Evolutionary conservation across 176 grass and related monocot genomes (phyloP), one percentile per base, ranked within the genome.

Genomic region (Avena insularis): DNA sequence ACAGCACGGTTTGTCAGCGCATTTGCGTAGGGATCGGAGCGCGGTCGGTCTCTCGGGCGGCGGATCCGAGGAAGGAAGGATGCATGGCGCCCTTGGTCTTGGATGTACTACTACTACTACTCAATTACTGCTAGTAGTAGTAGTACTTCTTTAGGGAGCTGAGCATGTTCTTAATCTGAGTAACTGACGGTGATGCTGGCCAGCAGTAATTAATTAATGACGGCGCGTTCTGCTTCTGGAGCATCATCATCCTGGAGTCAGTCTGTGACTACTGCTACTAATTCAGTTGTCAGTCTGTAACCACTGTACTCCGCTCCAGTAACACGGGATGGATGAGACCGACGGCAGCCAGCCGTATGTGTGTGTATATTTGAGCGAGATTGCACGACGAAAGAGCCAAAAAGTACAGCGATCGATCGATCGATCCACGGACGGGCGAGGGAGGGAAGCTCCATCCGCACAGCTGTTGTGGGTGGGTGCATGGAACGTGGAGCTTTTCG

Each of bases 21-120:
- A 47, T 61, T 53, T 25, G 78, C 88, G 71, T 86, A 1, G 83
- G 83, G 88, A 86, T 90, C 70, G 78, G 78, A 33, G 88, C 12
- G 12, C 62, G 23, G 88, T 8, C 59, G 31, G 25, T 3, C 46
- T 9, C 45, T 29, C 33, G 8, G 66, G 58, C 43, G 71, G 56
- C 56, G 77, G 82, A 85, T 89, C 83, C 88, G 59, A 55, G 76
- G 87, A 89, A 55, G 76, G 87, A 89, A 81, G 50, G 50, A 53
- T 53, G 50, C 29, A 29, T 29, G 29, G 29, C 29, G 29, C 29
- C 29, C 29, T 31, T 33, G 75, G 72, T 56, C 53, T 55, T 79
- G 29, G 14, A 53, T 23, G 48, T 12, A 38, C 29, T 29, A 29
- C 29, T 12, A 38, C 29, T 29, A 29, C 29, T 29, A 29, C 29